phyloP scores from a whole-genome alignment of 768 basidiomycete genomes.

The Boletus rubescentipes region DNA sequence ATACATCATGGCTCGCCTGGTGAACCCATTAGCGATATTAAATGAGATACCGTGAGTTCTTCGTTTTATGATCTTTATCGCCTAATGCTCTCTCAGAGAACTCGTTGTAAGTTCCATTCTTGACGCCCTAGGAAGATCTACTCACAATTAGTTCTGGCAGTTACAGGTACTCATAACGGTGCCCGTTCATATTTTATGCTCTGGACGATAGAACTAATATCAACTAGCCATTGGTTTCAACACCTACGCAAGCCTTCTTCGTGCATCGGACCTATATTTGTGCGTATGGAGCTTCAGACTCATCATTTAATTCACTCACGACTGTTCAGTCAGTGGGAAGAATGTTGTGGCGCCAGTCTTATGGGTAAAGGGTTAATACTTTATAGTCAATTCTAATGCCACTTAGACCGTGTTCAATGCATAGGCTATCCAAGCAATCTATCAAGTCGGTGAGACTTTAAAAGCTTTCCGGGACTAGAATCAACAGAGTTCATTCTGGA shows the following conservation, averaged over 20 bases:
- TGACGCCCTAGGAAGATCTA: neutral
- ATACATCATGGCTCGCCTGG: neutral
- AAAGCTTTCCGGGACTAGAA: no score
- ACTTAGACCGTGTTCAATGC: neutral
- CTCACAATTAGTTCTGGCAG: slow-evolving; percentile 3
- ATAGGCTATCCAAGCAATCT: neutral
- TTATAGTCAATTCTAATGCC: neutral
- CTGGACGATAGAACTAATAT: neutral
- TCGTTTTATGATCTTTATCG: no score
- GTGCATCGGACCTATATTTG: slow-evolving; percentile 7
- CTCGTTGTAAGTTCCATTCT: slow-evolving; percentile 2
- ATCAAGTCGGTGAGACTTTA: slow-evolving; percentile 8
- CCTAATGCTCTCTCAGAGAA: neutral
- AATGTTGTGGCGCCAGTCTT: slow-evolving; percentile 1
- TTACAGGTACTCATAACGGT: slow-evolving; percentile 3
- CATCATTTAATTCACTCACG: neutral
- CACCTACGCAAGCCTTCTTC: slow-evolving; percentile 1
- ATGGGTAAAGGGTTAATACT: slow-evolving; percentile 4
- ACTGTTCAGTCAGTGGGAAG: slow-evolving; percentile 3
- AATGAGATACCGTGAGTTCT: neutral
- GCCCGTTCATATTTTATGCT: neutral
- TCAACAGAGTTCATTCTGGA: neutral
- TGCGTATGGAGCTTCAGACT: neutral
- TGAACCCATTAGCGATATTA: neutral
- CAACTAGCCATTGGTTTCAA: neutral